phyloP scores from a whole-genome alignment of 495 filamentous ascomycete species.

The Saxophila tyrrhenica region DNA sequence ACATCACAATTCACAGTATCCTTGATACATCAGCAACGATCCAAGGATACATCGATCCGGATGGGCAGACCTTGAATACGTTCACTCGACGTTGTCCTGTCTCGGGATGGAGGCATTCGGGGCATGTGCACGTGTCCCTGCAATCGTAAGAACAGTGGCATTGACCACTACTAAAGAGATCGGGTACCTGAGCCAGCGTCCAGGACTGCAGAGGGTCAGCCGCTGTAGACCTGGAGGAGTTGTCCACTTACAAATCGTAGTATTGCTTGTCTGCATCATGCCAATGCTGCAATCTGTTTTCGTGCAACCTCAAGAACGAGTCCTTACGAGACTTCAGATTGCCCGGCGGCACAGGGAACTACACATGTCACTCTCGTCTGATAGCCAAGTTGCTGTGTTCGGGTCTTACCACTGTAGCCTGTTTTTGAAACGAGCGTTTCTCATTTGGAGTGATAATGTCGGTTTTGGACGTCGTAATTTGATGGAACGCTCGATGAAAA shows the following conservation, averaged over 20 bases:
- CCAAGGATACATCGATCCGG: not conserved
- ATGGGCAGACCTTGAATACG: conserved; percentile 6
- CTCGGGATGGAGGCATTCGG: conserved; percentile 58
- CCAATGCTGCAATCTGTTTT: not conserved
- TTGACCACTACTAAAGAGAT: not conserved
- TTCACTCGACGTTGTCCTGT: conserved; percentile 53
- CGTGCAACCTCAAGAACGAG: not conserved
- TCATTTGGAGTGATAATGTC: too few species aligned
- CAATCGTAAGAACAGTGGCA: not conserved
- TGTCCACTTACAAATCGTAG: not conserved
- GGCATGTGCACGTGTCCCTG: conserved; percentile 77
- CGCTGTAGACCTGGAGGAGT: not conserved
- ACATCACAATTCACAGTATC: not conserved
- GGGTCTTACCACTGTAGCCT: too few species aligned
- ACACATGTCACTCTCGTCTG: not conserved
- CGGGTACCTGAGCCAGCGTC: conserved; percentile 1
- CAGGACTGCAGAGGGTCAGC: not conserved
- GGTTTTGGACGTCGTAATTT: too few species aligned
- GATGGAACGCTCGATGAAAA: too few species aligned
- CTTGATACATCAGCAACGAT: not conserved
- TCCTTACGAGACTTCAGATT: not conserved
- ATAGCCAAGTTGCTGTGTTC: too few species aligned
- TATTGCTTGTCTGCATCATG: not conserved
- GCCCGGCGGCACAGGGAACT: not conserved
- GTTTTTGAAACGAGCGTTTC: too few species aligned